These are phyloP conservation scores for Sphagnum tenellum DNA, from an alignment of 225 moss, liverwort and hornwort species.

Conservation along the genomic window DNA sequence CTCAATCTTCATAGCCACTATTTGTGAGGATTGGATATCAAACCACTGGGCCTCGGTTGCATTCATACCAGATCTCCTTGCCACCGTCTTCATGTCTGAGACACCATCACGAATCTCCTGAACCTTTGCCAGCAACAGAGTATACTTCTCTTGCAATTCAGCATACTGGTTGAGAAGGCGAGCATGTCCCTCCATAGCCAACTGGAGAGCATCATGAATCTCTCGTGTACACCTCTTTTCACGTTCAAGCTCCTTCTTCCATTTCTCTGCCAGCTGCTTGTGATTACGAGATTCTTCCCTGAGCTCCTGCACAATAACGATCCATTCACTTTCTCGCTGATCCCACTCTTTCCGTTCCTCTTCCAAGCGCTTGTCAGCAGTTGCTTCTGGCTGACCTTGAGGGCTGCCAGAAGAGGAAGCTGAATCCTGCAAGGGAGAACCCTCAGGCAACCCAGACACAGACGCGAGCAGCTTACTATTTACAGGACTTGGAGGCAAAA, in stretches of 20 bases:
- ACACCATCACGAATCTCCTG: constrained; percentile 66
- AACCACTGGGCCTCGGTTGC: constrained; percentile 68
- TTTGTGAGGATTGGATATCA: constrained; percentile 60
- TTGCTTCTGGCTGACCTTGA: too few relatives aligned
- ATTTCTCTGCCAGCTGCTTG: constrained; percentile 48
- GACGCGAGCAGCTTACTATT: constrained; percentile 7
- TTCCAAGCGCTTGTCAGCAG: constrained; percentile 13
- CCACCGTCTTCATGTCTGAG: constrained; percentile 45
- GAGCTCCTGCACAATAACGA: constrained; percentile 51
- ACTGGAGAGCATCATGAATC: constrained; percentile 77
- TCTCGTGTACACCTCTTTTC: constrained; percentile 66
- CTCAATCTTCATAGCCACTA: constrained; percentile 47
- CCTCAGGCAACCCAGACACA: constrained; percentile 8
- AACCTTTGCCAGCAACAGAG: constrained; percentile 45
- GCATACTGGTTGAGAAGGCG: constrained; percentile 81
- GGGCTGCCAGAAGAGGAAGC: constrained; percentile 7
- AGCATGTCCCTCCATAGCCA: constrained; percentile 90
- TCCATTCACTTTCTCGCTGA: constrained; percentile 55
- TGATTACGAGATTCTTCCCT: constrained; percentile 56
- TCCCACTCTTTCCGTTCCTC: constrained; percentile 54
- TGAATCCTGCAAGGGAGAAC: background rate
- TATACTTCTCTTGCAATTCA: constrained; percentile 86
- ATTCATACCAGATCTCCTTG: constrained; percentile 52
- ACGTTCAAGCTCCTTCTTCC: constrained; percentile 64
- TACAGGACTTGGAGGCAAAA: constrained; percentile 11